Evolutionary conservation across 371 early-diverging fungal genomes (phyloP).

Genomic region (Lichtheimia hyalospora): DNA sequence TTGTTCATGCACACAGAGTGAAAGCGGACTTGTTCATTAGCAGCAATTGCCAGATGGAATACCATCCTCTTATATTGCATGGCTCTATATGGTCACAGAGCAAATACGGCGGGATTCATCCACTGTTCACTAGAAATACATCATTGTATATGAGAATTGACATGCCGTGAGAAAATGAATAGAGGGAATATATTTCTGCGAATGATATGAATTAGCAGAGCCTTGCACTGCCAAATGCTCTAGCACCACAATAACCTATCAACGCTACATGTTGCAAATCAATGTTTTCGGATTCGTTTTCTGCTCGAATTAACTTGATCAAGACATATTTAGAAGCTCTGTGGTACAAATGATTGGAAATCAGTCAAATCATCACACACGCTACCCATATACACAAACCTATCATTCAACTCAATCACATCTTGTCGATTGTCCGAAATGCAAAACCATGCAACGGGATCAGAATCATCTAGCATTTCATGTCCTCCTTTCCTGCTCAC

Average conservation of each 20-base stretch:
- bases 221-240: conserved; percentile 9
- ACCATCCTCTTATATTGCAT: too few relatives aligned
- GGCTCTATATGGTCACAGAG: too few relatives aligned
- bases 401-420: conserved; percentile 12
- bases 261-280: conserved; percentile 36
- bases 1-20: too few relatives aligned
- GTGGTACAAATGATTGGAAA: background rate
- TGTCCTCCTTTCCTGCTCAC: background rate
- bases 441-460: conserved; percentile 30
- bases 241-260: conserved; percentile 21
- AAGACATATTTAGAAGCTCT: conserved; percentile 30
- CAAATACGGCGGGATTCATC: too few relatives aligned
- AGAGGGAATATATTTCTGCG: too few relatives aligned
- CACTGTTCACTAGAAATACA: too few relatives aligned
- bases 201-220: conserved; percentile 1
- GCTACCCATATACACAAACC: background rate
- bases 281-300: conserved; percentile 30
- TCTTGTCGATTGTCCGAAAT: conserved; percentile 16
- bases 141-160: too few relatives aligned
- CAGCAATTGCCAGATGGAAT: too few relatives aligned
- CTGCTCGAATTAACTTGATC: conserved; percentile 29
- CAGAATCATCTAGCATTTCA: conserved; percentile 13
- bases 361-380: background rate
- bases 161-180: too few relatives aligned
- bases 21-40: too few relatives aligned